These are phyloP conservation scores for Fusarium chaquense DNA, from an alignment of 2,329 filamentous ascomycete species.

Conservation along the genomic window DNA sequence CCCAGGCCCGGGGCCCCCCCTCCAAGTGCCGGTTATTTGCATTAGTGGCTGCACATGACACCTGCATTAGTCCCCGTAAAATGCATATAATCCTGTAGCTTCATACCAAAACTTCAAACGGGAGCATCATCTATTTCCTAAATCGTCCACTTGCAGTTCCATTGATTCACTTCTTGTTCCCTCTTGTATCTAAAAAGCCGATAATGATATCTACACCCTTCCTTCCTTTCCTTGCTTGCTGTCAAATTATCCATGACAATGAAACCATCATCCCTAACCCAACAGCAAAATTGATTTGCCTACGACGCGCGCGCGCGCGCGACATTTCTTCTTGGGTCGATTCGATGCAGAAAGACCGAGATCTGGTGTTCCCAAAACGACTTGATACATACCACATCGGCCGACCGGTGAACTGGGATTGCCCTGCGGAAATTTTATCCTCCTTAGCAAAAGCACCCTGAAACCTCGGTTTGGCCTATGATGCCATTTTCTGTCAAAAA, in stretches of 20 bases:
- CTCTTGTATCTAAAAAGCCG: neutral
- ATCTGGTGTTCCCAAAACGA: conserved; percentile 28
- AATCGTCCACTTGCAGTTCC: conserved; percentile 43
- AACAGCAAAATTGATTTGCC: neutral
- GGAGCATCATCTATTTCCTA: conserved; percentile 43
- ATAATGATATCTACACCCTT: conserved; percentile 33
- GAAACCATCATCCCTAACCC: neutral
- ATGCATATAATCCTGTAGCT: conserved; percentile 29
- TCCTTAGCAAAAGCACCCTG: conserved; percentile 9
- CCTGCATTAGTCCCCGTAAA: conserved; percentile 9
- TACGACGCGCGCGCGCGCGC: too few species aligned
- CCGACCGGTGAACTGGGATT: conserved; percentile 22
- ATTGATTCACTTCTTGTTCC: neutral
- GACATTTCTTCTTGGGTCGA: conserved; percentile 7
- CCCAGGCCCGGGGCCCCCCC: neutral
- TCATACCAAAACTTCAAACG: conserved; percentile 41
- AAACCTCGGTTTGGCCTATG: conserved; percentile 11
- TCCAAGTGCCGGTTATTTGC: conserved; percentile 37
- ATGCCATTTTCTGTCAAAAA: conserved; percentile 16
- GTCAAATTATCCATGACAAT: conserved; percentile 10
- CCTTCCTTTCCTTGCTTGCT: neutral
- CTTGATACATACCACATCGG: neutral
- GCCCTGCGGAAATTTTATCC: conserved; percentile 10
- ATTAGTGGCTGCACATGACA: conserved; percentile 32
- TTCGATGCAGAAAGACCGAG: conserved; percentile 34